Percentiles rank a stretch among this genome's conserved stretches.
Evolutionary conservation across 2,329 filamentous ascomycete species (phyloP).

Genomic region (Nemania abortiva): DNA sequence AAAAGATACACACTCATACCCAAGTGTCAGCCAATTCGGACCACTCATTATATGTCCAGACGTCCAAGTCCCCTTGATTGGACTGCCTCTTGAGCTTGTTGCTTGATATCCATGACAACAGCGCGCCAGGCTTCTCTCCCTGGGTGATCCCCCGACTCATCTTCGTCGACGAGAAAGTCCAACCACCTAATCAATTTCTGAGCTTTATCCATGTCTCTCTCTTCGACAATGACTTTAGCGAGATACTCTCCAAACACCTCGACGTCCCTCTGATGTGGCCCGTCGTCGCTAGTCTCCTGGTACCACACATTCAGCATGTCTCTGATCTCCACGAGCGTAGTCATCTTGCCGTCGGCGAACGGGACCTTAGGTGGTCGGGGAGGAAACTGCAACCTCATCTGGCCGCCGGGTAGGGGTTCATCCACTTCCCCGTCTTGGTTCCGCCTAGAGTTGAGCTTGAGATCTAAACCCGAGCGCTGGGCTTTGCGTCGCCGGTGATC

Average conservation of each 20-base stretch:
- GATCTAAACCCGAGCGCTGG: slow-evolving; percentile 64
- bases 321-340: slow-evolving; percentile 71
- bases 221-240: slow-evolving; percentile 76
- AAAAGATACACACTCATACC: slow-evolving; percentile 5
- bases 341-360: slow-evolving; percentile 60
- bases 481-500: slow-evolving; percentile 77
- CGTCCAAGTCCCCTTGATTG: slow-evolving; percentile 66
- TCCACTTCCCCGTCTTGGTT: slow-evolving; percentile 34
- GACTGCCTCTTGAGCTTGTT: slow-evolving; percentile 67
- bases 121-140: slow-evolving; percentile 62
- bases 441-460: slow-evolving; percentile 51
- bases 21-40: not conserved
- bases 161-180: slow-evolving; percentile 66
- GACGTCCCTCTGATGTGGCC: slow-evolving; percentile 84
- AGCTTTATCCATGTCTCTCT: slow-evolving; percentile 82
- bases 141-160: slow-evolving; percentile 49
- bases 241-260: slow-evolving; percentile 80
- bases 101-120: slow-evolving; percentile 60
- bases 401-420: slow-evolving; percentile 49
- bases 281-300: slow-evolving; percentile 75
- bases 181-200: slow-evolving; percentile 77
- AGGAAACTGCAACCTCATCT: slow-evolving; percentile 62
- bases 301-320: slow-evolving; percentile 83
- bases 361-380: slow-evolving; percentile 59
- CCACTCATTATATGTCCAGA: slow-evolving; percentile 58